These are phyloP conservation scores for Dendrocalamus latiflorus DNA, from an alignment of 202 grass and related monocot genomes.

Conservation along the genomic window DNA sequence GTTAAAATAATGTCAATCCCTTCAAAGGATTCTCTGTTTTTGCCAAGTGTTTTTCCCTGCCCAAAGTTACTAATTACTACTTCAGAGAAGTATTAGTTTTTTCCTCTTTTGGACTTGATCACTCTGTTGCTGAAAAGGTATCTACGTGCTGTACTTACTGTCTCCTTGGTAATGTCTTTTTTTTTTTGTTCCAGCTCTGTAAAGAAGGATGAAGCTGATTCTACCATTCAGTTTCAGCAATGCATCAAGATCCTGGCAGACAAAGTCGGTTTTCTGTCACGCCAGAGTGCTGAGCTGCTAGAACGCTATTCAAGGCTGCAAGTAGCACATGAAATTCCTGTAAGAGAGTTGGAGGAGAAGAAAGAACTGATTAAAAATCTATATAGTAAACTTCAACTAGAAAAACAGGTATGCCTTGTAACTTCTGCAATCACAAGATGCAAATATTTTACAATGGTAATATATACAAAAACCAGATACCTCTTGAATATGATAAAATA, in stretches of 20 bases:
- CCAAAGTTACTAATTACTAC: neutral
- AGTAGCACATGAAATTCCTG: slow-evolving; percentile 43
- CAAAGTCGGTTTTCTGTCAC: slow-evolving; percentile 56
- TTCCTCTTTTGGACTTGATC: neutral
- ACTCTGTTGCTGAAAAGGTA: neutral
- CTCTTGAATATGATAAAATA: neutral
- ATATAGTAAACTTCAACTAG: slow-evolving; percentile 77
- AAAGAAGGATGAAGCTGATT: slow-evolving; percentile 89
- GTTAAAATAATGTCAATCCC: neutral
- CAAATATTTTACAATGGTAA: neutral
- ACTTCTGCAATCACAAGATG: slow-evolving; percentile 2
- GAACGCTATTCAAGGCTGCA: slow-evolving; percentile 54
- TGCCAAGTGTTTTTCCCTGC: neutral
- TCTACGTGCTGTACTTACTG: neutral
- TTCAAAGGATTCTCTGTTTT: neutral
- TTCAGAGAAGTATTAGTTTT: neutral
- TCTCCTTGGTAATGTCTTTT: neutral
- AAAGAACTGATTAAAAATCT: slow-evolving; percentile 58
- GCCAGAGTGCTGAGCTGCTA: slow-evolving; percentile 47
- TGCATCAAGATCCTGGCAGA: slow-evolving; percentile 86
- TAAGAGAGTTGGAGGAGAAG: slow-evolving; percentile 79
- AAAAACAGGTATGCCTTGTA: slow-evolving; percentile 70
- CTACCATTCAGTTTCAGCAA: slow-evolving; percentile 69
- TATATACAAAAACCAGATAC: neutral
- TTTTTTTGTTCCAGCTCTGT: slow-evolving; percentile 39